These are phyloP conservation scores for Hypsizygus marmoreus DNA, from an alignment of 768 basidiomycete genomes.

Conservation along the genomic window DNA sequence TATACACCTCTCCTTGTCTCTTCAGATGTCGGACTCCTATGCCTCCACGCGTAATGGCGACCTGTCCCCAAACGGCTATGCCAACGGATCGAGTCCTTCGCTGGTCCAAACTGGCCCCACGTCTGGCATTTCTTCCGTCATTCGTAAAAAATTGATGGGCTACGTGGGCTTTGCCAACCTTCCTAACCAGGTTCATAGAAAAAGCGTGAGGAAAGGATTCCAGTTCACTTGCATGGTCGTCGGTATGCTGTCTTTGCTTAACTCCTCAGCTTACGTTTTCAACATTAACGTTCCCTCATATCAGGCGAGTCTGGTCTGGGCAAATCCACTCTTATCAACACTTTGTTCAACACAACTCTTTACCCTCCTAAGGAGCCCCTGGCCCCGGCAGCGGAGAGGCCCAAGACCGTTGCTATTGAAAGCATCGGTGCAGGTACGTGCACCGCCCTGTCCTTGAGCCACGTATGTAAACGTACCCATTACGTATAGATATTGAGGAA, in stretches of 20 bases:
- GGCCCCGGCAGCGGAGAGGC: conserved; percentile 81
- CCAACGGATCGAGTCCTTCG: conserved; percentile 68
- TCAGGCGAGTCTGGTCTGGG: conserved; percentile 97
- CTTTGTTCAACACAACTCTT: conserved; percentile 95
- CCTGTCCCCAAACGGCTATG: conserved; percentile 56
- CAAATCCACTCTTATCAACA: conserved; percentile 98
- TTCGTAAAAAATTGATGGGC: conserved; percentile 92
- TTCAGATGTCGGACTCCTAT: conserved; percentile 77
- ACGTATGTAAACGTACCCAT: conserved; percentile 25
- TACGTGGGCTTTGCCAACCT: conserved; percentile 97
- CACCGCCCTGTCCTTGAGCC: conserved; percentile 17
- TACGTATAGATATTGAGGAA: conserved; percentile 90
- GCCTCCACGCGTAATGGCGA: conserved; percentile 68
- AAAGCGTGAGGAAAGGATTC: conserved; percentile 97
- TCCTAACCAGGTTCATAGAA: conserved; percentile 99
- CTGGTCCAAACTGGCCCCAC: conserved; percentile 40
- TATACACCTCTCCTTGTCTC: conserved; percentile 25
- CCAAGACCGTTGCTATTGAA: conserved; percentile 96
- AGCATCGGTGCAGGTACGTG: conserved; percentile 93
- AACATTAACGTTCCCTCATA: conserved; percentile 8
- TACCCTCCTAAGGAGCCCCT: conserved; percentile 87
- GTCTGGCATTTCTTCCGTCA: conserved; percentile 46
- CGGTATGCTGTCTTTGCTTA: conserved; percentile 49
- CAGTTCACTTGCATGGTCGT: conserved; percentile 99
- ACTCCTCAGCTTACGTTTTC: conserved; percentile 23